Evolutionary conservation across 768 basidiomycete genomes (phyloP).

Genomic region (Hygrophoropsis aurantiaca): DNA sequence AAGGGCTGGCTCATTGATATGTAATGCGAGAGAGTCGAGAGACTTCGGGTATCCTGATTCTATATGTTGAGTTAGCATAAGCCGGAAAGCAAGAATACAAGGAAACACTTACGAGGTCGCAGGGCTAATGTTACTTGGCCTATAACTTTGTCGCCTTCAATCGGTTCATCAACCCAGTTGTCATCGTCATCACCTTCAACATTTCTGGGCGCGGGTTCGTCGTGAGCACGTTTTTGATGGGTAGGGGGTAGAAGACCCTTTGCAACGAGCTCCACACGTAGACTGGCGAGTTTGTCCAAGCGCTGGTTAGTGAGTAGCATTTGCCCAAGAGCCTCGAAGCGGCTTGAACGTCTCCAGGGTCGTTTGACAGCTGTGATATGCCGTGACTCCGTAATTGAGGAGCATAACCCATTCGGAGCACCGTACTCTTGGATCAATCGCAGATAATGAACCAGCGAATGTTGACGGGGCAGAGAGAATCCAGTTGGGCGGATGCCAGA

Average conservation of each 20-base stretch:
- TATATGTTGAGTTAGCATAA: background rate
- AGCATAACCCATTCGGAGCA: constrained; percentile 21
- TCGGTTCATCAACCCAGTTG: no score
- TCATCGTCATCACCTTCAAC: background rate
- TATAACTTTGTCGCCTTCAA: background rate
- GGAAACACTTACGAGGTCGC: background rate
- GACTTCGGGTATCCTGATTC: background rate
- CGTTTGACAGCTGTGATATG: constrained; percentile 17
- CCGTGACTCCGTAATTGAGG: constrained; percentile 17
- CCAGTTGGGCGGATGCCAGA: constrained; percentile 1
- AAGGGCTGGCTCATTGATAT: constrained; percentile 2
- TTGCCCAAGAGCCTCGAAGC: constrained; percentile 11
- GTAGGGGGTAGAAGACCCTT: constrained; percentile 1
- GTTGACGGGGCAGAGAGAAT: constrained; percentile 17
- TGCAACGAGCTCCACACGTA: constrained; percentile 2
- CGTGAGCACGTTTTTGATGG: no score
- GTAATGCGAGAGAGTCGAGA: constrained; percentile 3
- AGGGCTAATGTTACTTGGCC: background rate
- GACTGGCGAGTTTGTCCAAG: constrained; percentile 24
- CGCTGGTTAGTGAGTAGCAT: constrained; percentile 19
- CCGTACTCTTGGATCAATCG: constrained; percentile 15
- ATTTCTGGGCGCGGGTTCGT: background rate
- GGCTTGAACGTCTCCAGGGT: constrained; percentile 16
- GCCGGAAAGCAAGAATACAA: no score
- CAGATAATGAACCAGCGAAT: constrained; percentile 16